These are phyloP conservation scores for Immersiella caudata DNA, from an alignment of 495 filamentous ascomycete species.

Conservation along the genomic window DNA sequence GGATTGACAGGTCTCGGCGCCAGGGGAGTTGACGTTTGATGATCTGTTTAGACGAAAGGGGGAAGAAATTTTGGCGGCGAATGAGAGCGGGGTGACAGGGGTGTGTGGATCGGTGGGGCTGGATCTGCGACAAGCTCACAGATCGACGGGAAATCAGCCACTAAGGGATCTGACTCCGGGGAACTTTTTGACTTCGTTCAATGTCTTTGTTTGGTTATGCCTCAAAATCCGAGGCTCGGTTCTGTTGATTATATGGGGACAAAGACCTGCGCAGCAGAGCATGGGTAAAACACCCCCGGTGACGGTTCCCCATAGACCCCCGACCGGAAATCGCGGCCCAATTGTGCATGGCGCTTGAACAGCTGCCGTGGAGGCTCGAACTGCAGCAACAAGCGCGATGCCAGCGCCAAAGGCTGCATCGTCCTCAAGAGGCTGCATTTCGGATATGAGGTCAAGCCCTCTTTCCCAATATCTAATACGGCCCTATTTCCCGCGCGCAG, in stretches of 20 bases:
- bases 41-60: neutral
- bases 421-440: neutral
- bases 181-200: neutral
- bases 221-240: neutral
- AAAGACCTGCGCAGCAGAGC: neutral
- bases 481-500: neutral
- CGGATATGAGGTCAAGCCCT: neutral
- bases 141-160: constrained; percentile 1
- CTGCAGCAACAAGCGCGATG: neutral
- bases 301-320: neutral
- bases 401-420: neutral
- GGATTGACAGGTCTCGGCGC: neutral
- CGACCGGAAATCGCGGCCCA: neutral
- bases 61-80: constrained; percentile 4
- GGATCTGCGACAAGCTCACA: constrained; percentile 8
- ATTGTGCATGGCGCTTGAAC: neutral
- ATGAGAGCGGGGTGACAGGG: neutral
- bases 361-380: neutral
- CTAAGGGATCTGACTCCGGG: neutral
- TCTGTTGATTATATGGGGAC: neutral
- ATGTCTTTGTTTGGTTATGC: neutral
- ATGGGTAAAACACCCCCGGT: neutral
- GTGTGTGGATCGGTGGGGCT: constrained; percentile 7
- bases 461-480: neutral
- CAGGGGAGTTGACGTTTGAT: neutral